Conservation (phyloP, 768 basidiomycete genomes). For the Hygrophorus pudorinus region DNA sequence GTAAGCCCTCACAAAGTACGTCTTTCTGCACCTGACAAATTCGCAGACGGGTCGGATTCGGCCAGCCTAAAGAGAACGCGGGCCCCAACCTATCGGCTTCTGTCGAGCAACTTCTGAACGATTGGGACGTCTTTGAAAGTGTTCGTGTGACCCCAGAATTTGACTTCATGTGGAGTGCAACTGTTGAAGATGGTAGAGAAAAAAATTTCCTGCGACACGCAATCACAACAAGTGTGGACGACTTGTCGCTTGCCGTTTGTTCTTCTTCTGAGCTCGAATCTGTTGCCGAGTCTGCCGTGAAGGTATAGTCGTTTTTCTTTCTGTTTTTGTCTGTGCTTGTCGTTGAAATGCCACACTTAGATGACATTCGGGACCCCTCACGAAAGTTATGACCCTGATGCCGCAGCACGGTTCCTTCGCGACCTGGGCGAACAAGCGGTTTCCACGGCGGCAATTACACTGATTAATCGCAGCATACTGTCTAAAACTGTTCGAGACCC, state of each 20-base stretch:
- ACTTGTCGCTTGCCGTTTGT: slow-evolving; percentile 22
- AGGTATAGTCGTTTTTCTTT: slow-evolving; percentile 32
- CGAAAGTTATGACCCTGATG: slow-evolving; percentile 56
- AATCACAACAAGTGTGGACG: slow-evolving; percentile 35
- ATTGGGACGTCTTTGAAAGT: slow-evolving; percentile 45
- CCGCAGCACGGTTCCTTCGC: slow-evolving; percentile 46
- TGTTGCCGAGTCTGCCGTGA: slow-evolving; percentile 61
- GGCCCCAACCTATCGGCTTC: slow-evolving; percentile 29
- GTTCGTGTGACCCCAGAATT: slow-evolving; percentile 33
- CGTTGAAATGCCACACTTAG: slow-evolving; percentile 25
- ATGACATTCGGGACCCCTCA: slow-evolving; percentile 69
- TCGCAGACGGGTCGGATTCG: slow-evolving; percentile 55
- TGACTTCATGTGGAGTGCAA: slow-evolving; percentile 68
- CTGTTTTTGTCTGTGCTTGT: neutral
- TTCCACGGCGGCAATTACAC: slow-evolving; percentile 42
- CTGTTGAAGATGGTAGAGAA: slow-evolving; percentile 69
- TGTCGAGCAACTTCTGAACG: slow-evolving; percentile 30
- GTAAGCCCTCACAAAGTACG: slow-evolving; percentile 37
- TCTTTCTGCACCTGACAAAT: slow-evolving; percentile 9
- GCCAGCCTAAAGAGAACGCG: slow-evolving; percentile 29
- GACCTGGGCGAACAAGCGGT: slow-evolving; percentile 47
- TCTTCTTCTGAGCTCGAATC: slow-evolving; percentile 29
- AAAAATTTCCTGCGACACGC: slow-evolving; percentile 51
- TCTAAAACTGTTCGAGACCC: slow-evolving; percentile 58
- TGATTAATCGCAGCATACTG: slow-evolving; percentile 56